Base-by-base conservation (phyloP, 208 protist species). In the Acanthamoeba sp. region DNA sequence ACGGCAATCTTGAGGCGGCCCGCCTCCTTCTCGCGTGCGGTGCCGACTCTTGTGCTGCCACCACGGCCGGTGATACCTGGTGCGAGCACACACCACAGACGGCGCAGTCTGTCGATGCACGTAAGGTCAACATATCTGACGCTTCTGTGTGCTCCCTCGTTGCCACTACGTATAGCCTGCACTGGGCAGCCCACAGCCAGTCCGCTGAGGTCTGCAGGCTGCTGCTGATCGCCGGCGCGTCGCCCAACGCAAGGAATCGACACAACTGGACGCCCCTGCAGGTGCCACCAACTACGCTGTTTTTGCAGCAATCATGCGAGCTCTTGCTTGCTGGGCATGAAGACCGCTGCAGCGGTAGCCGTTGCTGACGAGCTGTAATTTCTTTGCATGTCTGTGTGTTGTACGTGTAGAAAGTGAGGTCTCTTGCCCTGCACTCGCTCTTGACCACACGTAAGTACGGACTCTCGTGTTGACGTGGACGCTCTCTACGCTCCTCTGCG, bases 201-300 rank as follows among this genome's bases (percentile, higher is more conserved):
- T 50, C 78, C 18, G 45, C 20, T 5, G 78, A 59, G 40, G 29
- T 59, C 2, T 78, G 69, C 29, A 6, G 78, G 20, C 29, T 50
- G 5, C 27, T 87, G 42, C 24, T 87, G 36, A 0, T 87, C 27
- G 78, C 40, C 16, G 40, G 78, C 18, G 78, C 45, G 36, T 87
- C 45, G 14, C 36, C 69, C 69, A 42, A 5, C 0, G 69, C 69
- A 32, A 36, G 48, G 78, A 38, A 87, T 40, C 27, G 14, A 20
- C 78, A 57, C 48, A 38, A 38, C 45, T 87, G 78, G 78, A 87
- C 78, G 38, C 78, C 78, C 14, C 78, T 59, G 29, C 78, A 87
- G 78, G 78, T 87, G 38, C 78, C 52, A 52, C 20, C 62, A 1
- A 16, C 12, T 22, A n/a, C n/a, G n/a, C n/a, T n/a, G n/a, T n/a